phyloP scores from a whole-genome alignment of 176 grass and related monocot genomes.

The Zea mays region DNA sequence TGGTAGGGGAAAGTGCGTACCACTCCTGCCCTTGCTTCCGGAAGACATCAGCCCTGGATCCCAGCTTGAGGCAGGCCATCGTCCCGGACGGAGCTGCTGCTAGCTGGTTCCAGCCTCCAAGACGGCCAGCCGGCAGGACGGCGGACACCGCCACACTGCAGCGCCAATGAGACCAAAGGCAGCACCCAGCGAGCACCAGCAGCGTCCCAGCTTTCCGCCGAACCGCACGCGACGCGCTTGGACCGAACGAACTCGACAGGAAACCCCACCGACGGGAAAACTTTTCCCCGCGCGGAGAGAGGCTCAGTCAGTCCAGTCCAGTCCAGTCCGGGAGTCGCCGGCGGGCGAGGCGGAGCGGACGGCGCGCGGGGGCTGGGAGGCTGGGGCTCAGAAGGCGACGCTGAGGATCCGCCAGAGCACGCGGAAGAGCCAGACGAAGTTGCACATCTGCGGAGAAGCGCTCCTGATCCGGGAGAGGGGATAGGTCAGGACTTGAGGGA shows the following conservation, averaged over 20 bases:
- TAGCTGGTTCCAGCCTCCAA: slow-evolving; percentile 11
- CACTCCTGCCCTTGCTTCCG: slow-evolving; percentile 67
- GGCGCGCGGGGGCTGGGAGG: background rate
- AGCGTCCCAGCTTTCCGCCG: slow-evolving; percentile 14
- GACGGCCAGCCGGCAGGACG: background rate
- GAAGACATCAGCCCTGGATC: slow-evolving; percentile 70
- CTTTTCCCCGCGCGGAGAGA: slow-evolving; percentile 17
- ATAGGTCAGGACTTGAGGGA: background rate
- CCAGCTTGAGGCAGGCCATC: slow-evolving; percentile 75
- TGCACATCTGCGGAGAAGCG: slow-evolving; percentile 40
- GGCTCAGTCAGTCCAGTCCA: slow-evolving; percentile 1
- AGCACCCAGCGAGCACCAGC: background rate
- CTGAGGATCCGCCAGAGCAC: slow-evolving; percentile 50
- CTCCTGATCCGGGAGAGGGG: background rate
- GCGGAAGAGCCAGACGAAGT: slow-evolving; percentile 57
- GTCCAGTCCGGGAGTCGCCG: background rate
- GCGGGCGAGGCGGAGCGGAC: background rate
- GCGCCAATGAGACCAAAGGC: slow-evolving; percentile 19
- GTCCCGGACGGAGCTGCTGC: slow-evolving; percentile 13
- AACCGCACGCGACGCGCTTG: slow-evolving; percentile 3
- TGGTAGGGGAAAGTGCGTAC: slow-evolving; percentile 49
- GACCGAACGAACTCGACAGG: slow-evolving; percentile 2
- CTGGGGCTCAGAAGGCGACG: slow-evolving; percentile 36
- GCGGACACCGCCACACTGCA: background rate
- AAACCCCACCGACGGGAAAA: background rate